Conservation (phyloP, 306 rosid genomes). For the Gillenia trifoliata region DNA sequence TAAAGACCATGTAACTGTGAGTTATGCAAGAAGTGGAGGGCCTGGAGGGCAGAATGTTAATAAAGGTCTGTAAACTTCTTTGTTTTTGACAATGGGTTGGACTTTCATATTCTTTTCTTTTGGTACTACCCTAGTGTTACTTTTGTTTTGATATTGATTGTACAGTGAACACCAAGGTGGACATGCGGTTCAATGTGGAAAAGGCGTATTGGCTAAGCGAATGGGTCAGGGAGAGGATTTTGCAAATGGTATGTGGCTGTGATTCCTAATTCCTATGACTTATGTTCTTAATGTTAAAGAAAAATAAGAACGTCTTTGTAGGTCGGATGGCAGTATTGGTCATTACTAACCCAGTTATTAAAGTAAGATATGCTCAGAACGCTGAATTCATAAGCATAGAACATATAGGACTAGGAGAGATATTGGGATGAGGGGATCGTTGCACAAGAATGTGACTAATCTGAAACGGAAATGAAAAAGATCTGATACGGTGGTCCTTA, state of each 20-base stretch:
- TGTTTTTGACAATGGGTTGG: not conserved
- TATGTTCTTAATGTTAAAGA: not conserved
- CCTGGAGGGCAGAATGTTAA: conserved; percentile 98
- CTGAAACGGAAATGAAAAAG: not conserved
- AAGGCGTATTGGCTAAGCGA: conserved; percentile 78
- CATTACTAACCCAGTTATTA: not conserved
- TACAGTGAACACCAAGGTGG: conserved; percentile 95
- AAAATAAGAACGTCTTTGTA: not conserved
- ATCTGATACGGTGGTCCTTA: not conserved
- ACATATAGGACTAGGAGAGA: not conserved
- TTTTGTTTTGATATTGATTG: conserved; percentile 9
- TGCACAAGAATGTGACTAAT: not conserved
- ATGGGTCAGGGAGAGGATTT: conserved; percentile 73
- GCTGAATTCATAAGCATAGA: not conserved
- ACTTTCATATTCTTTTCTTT: not conserved
- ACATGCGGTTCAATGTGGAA: conserved; percentile 89
- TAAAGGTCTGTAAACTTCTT: conserved; percentile 49
- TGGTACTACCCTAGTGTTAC: conserved; percentile 1
- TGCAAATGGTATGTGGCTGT: conserved; percentile 56
- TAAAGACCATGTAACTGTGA: conserved; percentile 73
- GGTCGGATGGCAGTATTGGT: not conserved
- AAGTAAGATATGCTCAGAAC: not conserved
- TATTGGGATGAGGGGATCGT: not conserved
- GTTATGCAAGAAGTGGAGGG: conserved; percentile 92
- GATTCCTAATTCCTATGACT: not conserved